Conservation (phyloP, 2,329 filamentous ascomycete genomes). For the Fusarium duplospermum region DNA sequence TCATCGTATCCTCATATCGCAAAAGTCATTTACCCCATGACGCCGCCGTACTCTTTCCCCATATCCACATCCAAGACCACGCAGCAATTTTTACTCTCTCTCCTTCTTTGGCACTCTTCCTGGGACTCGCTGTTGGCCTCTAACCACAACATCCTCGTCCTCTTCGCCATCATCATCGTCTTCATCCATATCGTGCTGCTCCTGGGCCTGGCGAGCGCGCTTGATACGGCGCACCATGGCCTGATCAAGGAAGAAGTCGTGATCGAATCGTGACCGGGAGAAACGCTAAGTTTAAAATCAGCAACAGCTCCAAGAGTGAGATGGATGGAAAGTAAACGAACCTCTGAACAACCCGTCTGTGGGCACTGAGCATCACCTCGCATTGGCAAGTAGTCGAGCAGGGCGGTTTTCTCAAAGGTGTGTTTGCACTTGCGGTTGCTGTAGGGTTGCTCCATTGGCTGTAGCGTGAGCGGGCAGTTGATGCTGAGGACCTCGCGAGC, state of each 20-base stretch:
- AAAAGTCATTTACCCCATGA: conserved; percentile 9
- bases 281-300: conserved; percentile 56
- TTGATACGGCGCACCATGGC: conserved; percentile 68
- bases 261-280: conserved; percentile 48
- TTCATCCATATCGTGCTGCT: conserved; percentile 55
- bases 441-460: conserved; percentile 72
- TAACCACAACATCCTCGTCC: conserved; percentile 41
- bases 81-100: conserved; percentile 6
- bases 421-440: conserved; percentile 77
- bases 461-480: conserved; percentile 76
- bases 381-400: conserved; percentile 66
- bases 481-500: conserved; percentile 72
- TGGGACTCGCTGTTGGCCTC: conserved; percentile 36
- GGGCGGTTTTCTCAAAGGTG: conserved; percentile 75
- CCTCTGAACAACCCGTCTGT: conserved; percentile 71
- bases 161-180: conserved; percentile 40
- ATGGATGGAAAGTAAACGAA: conserved; percentile 45
- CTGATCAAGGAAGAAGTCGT: conserved; percentile 68
- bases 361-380: conserved; percentile 67
- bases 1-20: conserved; percentile 23
- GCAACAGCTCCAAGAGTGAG: background rate
- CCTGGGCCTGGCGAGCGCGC: conserved; percentile 60
- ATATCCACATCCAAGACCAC: background rate
- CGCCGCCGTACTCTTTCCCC: background rate
- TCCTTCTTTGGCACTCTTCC: conserved; percentile 42